Evolutionary conservation across 2,329 filamentous ascomycete genomes (phyloP).

Genomic region (Trichoderma pleuroti): DNA sequence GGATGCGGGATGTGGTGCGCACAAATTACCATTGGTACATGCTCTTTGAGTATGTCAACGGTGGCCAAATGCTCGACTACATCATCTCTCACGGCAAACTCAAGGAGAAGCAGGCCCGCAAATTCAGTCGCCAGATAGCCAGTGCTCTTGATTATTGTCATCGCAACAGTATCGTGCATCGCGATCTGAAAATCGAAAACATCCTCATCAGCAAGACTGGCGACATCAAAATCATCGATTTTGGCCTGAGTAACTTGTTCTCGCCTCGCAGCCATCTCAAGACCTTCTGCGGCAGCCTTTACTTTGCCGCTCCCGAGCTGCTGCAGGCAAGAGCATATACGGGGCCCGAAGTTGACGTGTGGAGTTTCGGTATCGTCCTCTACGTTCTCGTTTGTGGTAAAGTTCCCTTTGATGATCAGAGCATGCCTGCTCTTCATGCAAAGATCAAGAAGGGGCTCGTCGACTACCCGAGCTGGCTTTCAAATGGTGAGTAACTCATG

Average conservation of each 20-base stretch:
- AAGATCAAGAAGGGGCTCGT: constrained; percentile 98
- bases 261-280: constrained; percentile 80
- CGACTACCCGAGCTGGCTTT: constrained; percentile 92
- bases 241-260: constrained; percentile 94
- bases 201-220: constrained; percentile 98
- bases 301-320: constrained; percentile 94
- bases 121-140: constrained; percentile 95
- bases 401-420: constrained; percentile 97
- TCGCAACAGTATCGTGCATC: constrained; percentile 95
- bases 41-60: constrained; percentile 98
- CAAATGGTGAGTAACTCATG: constrained; percentile 63
- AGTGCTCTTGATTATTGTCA: constrained; percentile 97
- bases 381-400: constrained; percentile 97
- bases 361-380: constrained; percentile 97
- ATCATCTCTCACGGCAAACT: constrained; percentile 97
- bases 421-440: constrained; percentile 95
- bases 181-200: constrained; percentile 97
- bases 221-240: constrained; percentile 99
- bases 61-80: constrained; percentile 98
- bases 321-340: constrained; percentile 92
- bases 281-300: constrained; percentile 95
- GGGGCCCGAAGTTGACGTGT: constrained; percentile 93
- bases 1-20: constrained; percentile 88
- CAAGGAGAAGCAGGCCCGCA: constrained; percentile 97
- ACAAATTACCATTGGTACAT: constrained; percentile 99